These are phyloP conservation scores for Chrysosporium keratinophilum DNA, from an alignment of 2,329 filamentous ascomycete genomes.

Conservation along the genomic window DNA sequence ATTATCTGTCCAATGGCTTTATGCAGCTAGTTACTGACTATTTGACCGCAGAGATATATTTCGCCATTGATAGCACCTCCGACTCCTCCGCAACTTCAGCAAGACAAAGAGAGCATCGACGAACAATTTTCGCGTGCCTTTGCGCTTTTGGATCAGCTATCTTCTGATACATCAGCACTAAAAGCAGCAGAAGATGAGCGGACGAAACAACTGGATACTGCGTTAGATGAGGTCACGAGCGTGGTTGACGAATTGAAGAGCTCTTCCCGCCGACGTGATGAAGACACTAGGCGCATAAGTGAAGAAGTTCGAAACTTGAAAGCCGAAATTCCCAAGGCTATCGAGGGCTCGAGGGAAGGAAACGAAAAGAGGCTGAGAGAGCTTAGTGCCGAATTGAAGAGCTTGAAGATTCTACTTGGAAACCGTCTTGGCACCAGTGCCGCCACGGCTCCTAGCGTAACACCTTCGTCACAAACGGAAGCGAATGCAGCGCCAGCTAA, in stretches of 20 bases:
- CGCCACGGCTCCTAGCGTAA: constrained; percentile 20
- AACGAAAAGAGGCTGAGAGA: constrained; percentile 75
- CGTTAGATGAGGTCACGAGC: constrained; percentile 71
- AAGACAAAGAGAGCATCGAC: constrained; percentile 87
- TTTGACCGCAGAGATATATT: constrained; percentile 61
- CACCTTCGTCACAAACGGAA: constrained; percentile 19
- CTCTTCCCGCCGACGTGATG: constrained; percentile 68
- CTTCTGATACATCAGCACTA: constrained; percentile 76
- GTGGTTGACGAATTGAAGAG: constrained; percentile 74
- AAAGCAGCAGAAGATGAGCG: constrained; percentile 79
- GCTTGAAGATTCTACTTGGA: constrained; percentile 74
- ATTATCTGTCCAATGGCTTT: constrained; percentile 12
- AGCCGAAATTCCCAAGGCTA: constrained; percentile 75
- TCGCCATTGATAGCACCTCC: constrained; percentile 84
- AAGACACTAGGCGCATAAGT: constrained; percentile 74
- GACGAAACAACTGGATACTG: constrained; percentile 70
- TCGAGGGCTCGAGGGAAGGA: constrained; percentile 75
- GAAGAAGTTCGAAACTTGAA: constrained; percentile 77
- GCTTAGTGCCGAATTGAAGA: constrained; percentile 77
- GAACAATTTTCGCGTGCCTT: constrained; percentile 91
- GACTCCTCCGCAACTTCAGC: constrained; percentile 83
- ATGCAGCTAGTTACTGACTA: neutral
- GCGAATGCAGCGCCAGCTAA: constrained; percentile 22
- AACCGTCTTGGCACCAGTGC: constrained; percentile 45
- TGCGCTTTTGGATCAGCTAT: constrained; percentile 77